Evolutionary conservation across 1,284 basidiomycete genomes (phyloP), one percentile per base, ranked within the genome.

Genomic region (Veloporphyrellus conicus): DNA sequence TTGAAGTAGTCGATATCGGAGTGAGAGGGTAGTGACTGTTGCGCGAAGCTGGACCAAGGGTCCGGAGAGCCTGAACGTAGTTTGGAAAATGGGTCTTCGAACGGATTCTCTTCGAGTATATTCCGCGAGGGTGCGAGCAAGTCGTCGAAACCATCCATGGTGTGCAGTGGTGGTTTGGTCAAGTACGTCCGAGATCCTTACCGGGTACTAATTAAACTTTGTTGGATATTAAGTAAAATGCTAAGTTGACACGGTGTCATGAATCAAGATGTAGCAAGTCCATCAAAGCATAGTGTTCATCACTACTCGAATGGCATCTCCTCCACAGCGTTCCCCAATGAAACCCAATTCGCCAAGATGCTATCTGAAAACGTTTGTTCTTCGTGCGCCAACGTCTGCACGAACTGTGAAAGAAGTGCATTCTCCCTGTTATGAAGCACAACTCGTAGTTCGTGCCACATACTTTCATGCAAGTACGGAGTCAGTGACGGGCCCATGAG

Each of bases 401-500:
- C 81, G 1, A 84, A 72, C 47, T 84, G 74, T 0, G 86, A 86
- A n/a, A 92, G 68, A 28, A 93, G 75, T 0, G 86, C 77, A 54
- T 91, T 90, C 69, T 94, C 91, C 35, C 87, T 73, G 59, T 93
- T 92, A 66, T 94, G 91, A 42, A 93, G 70, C 23, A 94, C 84
- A 3, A 93, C 86, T 12, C 88, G 81, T 14, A 94, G 73, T 66
- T 95, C 92, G 58, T 93, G 88, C 91, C 92, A 95, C 78, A 94
- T 80, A 55, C 92, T 90, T 44, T 36, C 45, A 40, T n/a, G 16
- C 36, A 39, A 20, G 18, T n/a, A 7, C 34, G 35, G 41, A 51
- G 33, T 52, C 42, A 48, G 32, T 15, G 29, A 46, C 14, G n/a
- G 32, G 20, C 32, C 36, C 28, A 46, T 31, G 3, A 40, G 22